phyloP scores from a whole-genome alignment of 2,329 filamentous ascomycete genomes.

The Rutstroemia sp. region DNA sequence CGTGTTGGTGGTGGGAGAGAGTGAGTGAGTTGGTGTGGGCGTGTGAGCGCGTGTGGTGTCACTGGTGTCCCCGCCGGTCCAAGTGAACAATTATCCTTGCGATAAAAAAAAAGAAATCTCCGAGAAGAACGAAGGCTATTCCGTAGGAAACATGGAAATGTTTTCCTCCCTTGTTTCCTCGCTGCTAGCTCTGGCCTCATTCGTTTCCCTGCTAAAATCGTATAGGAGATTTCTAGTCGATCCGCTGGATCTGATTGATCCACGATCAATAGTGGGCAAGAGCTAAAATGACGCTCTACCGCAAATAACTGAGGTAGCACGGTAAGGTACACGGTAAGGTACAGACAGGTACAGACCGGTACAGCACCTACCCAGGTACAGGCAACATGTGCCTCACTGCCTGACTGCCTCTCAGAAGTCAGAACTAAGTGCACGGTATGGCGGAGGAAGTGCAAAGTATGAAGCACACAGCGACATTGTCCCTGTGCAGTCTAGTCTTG shows the following conservation, averaged over 20 bases:
- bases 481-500: neutral
- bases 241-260: neutral
- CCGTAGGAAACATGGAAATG: neutral
- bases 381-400: too few relatives aligned
- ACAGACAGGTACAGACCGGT: neutral
- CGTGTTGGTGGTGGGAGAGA: neutral
- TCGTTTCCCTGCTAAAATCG: neutral
- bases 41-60: neutral
- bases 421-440: too few relatives aligned
- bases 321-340: neutral
- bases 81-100: neutral
- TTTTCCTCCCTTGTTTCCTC: neutral
- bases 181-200: neutral
- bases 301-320: neutral
- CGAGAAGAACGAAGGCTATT: neutral
- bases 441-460: too few relatives aligned
- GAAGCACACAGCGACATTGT: too few relatives aligned
- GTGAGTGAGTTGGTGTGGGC: neutral
- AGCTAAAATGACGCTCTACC: neutral
- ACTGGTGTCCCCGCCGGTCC: neutral
- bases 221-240: neutral
- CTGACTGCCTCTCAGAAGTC: too few relatives aligned
- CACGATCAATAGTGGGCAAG: neutral
- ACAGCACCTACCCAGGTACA: too few relatives aligned
- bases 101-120: slow-evolving; percentile 2